Conservation (phyloP, 441 rosid species). For the Arabidopsis hybrid region DNA sequence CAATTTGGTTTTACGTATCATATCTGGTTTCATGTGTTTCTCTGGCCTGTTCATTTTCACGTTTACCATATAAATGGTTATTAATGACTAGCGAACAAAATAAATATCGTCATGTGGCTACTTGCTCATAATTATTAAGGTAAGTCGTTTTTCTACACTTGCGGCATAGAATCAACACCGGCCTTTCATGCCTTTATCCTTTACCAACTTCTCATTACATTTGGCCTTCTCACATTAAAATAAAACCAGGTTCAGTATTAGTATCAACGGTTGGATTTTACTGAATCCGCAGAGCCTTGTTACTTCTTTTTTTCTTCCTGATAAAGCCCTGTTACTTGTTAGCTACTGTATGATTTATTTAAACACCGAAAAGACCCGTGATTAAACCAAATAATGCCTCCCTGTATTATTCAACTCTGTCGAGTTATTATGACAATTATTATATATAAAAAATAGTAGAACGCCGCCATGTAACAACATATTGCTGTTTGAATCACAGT, state of each 20-base stretch:
- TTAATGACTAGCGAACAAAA: conserved; percentile 12
- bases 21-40: not conserved
- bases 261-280: no score
- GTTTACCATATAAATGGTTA: conserved; percentile 20
- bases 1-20: not conserved
- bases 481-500: not conserved
- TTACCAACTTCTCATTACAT: conserved; percentile 11
- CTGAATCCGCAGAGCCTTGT: not conserved
- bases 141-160: conserved; percentile 20
- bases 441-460: not conserved
- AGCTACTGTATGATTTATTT: conserved; percentile 2
- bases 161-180: conserved; percentile 40
- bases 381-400: conserved; percentile 4
- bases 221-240: not conserved
- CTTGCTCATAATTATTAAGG: conserved; percentile 20
- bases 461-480: conserved; percentile 16
- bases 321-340: conserved; percentile 5
- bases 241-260: not conserved
- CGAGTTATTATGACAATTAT: not conserved
- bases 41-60: conserved; percentile 6
- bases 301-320: not conserved
- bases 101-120: conserved; percentile 23
- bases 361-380: conserved; percentile 35
- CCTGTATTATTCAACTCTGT: conserved; percentile 15
- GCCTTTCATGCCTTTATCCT: conserved; percentile 29